These are phyloP conservation scores for Venturia oleaginea DNA, from an alignment of 2,329 filamentous ascomycete genomes.

Conservation along the genomic window DNA sequence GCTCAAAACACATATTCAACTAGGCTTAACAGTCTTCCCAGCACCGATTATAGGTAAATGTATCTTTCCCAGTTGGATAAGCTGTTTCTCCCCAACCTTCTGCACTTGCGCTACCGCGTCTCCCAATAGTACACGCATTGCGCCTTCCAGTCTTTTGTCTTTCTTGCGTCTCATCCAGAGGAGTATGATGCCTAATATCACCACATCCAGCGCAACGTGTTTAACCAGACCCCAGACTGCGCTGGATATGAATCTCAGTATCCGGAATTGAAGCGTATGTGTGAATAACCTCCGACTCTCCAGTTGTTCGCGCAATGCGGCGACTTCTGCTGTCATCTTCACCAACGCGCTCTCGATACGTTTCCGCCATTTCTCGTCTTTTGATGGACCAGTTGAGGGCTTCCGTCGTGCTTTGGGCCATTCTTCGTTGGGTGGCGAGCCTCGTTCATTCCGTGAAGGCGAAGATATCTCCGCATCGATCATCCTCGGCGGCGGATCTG, in stretches of 20 bases:
- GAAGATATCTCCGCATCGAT: not conserved
- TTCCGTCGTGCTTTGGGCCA: conserved; percentile 18
- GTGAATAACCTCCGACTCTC: conserved; percentile 65
- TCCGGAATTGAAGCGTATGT: conserved; percentile 44
- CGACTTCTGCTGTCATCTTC: conserved; percentile 84
- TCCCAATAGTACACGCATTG: conserved; percentile 56
- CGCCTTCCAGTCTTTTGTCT: conserved; percentile 62
- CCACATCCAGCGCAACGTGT: conserved; percentile 64
- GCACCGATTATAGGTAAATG: not conserved
- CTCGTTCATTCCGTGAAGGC: conserved; percentile 1
- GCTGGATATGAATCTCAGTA: conserved; percentile 3
- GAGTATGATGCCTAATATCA: conserved; percentile 56
- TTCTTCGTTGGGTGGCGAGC: not conserved
- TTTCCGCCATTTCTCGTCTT: conserved; percentile 60
- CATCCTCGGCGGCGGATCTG: conserved; percentile 20
- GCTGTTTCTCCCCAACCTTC: conserved; percentile 20
- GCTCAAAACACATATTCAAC: not conserved
- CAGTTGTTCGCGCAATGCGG: conserved; percentile 85
- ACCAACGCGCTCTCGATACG: conserved; percentile 79
- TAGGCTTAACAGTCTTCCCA: not conserved
- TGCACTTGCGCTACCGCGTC: conserved; percentile 33
- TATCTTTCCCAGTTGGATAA: conserved; percentile 8
- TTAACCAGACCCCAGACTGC: conserved; percentile 56
- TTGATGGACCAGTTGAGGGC: conserved; percentile 15
- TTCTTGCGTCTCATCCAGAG: conserved; percentile 64